Conservation (phyloP, 2,329 filamentous ascomycete genomes). For the Botrytis hyacinthi region DNA sequence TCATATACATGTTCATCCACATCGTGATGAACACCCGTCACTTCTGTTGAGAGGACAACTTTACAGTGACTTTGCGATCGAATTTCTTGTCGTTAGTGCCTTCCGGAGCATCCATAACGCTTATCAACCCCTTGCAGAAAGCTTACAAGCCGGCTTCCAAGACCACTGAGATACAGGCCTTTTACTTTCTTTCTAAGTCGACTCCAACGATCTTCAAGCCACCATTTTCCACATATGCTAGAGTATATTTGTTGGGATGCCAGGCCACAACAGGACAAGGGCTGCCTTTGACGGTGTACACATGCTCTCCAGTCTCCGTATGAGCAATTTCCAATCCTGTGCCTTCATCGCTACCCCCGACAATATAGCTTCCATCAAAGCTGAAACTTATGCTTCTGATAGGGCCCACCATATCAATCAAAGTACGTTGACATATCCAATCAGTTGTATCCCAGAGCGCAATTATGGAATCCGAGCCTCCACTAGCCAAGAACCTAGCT, state of each 20-base stretch:
- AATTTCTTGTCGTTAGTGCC: not conserved
- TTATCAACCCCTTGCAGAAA: not conserved
- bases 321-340: conserved; percentile 67
- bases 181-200: conserved; percentile 36
- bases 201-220: conserved; percentile 59
- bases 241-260: conserved; percentile 71
- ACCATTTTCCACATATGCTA: conserved; percentile 70
- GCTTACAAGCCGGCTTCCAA: not conserved
- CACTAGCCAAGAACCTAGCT: conserved; percentile 69
- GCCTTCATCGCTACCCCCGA: conserved; percentile 72
- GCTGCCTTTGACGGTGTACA: conserved; percentile 68
- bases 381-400: conserved; percentile 71
- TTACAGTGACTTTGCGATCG: not conserved
- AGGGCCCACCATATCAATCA: conserved; percentile 66
- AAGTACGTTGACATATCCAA: conserved; percentile 72
- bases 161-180: not conserved
- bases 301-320: conserved; percentile 69
- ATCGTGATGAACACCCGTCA: not conserved
- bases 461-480: conserved; percentile 72
- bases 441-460: conserved; percentile 75
- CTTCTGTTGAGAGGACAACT: not conserved
- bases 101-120: not conserved
- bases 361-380: conserved; percentile 73
- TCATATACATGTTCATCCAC: not conserved
- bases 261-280: conserved; percentile 68